Base-by-base conservation (phyloP, 2,329 filamentous ascomycete genomes). In the Phoma sp. region DNA sequence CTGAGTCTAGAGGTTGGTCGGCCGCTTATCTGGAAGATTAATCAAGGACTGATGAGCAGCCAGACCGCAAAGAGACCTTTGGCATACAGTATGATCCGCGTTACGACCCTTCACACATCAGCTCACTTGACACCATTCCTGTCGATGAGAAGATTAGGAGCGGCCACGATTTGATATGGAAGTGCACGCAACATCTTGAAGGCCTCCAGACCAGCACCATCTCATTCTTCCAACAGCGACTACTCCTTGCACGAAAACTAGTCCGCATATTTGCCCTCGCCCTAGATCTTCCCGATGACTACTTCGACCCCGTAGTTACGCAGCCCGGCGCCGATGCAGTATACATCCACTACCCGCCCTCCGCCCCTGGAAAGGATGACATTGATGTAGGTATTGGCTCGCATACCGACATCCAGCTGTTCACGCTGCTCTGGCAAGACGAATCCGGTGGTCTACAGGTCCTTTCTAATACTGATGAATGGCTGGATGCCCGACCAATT, bases 301-400 rank as follows among this genome's bases (percentile, higher is more conserved):
- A 82, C 49, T 86, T 87, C 62, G 83, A 87, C 54, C 69, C 71
- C 4, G 79, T 84, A 46, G 79, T 80, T n/a, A 80, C 77, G 0
- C 79, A 82, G 57, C 84, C 84, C 0, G 83, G 76, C 0, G 64
- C 64, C 3, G 64, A 67, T 20, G 59, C 58, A 1, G 32, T 61
- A 6, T 38, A 66, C 40, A 57, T 70, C 3, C 64, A 70, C 37
- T 73, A 71, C 42, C 38, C 47, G 12, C 45, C 45, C 12, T 32
- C 20, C 6, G n/a, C 28, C 10, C 61, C 57, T 7, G 34, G 2
- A 12, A 11, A n/a, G 28, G 15, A 40, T 4, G n/a, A n/a, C n/a
- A 28, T 34, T 18, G 33, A 45, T 15, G 74, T 79, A 6, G 52
- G 56, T 5, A 52, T 59, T 5, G 56, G 56, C 7, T 48, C 56